Conservation (phyloP, 2,329 filamentous ascomycete genomes). For the Aquanectria penicillioides region DNA sequence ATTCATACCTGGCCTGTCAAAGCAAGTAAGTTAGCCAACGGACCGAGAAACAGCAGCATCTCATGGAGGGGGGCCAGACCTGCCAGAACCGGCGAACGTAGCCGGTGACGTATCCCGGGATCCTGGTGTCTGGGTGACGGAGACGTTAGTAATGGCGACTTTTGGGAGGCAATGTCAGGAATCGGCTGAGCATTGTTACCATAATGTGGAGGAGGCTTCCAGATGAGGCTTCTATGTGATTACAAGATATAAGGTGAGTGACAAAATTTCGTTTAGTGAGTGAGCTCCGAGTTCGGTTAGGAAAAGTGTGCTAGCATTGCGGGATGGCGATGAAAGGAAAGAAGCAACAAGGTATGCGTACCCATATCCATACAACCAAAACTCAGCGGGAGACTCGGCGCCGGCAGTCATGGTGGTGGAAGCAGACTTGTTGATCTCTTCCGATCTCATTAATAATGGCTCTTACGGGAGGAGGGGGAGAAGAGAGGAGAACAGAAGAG, state of each 20-base stretch:
- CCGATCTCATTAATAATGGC: slow-evolving; percentile 36
- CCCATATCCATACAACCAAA: slow-evolving; percentile 99
- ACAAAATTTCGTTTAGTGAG: slow-evolving; percentile 22
- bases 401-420: slow-evolving; percentile 49
- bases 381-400: slow-evolving; percentile 64
- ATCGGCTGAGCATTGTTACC: slow-evolving; percentile 65
- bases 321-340: slow-evolving; percentile 1
- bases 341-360: too few relatives aligned
- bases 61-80: slow-evolving; percentile 63
- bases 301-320: too few relatives aligned
- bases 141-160: slow-evolving; percentile 9
- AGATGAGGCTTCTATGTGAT: slow-evolving; percentile 80
- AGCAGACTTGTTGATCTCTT: neutral
- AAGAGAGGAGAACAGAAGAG: too few relatives aligned
- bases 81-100: slow-evolving; percentile 99
- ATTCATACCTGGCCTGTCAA: slow-evolving; percentile 47
- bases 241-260: slow-evolving; percentile 7
- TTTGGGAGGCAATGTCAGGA: slow-evolving; percentile 7
- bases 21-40: slow-evolving; percentile 18
- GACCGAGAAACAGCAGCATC: neutral
- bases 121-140: slow-evolving; percentile 73
- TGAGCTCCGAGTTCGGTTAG: too few relatives aligned
- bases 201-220: slow-evolving; percentile 96
- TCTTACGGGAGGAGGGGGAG: slow-evolving; percentile 14
- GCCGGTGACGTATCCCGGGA: slow-evolving; percentile 90